A percentile compares a stretch with the other conserved stretches of the same genome.
Evolutionary conservation across 1,284 basidiomycete genomes (phyloP).

Genomic region (Cryptococcus depauperatus): DNA sequence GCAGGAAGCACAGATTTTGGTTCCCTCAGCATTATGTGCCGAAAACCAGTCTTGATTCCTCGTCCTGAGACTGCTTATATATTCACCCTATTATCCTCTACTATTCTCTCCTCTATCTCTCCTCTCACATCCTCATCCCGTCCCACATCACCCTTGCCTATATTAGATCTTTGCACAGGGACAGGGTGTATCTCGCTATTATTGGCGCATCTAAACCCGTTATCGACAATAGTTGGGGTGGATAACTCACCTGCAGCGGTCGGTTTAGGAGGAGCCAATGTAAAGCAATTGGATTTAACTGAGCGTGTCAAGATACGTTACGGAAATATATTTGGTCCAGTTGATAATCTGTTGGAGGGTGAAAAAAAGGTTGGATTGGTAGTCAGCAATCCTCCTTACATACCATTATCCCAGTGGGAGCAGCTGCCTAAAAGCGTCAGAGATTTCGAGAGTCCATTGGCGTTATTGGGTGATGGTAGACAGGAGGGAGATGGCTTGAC

Average conservation of each 20-base stretch:
- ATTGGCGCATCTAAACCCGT: constrained; percentile 52
- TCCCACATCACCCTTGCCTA: constrained; percentile 11
- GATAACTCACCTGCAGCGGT: constrained; percentile 66
- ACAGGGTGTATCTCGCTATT: constrained; percentile 80
- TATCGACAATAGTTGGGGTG: constrained; percentile 48
- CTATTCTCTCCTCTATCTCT: constrained; percentile 9
- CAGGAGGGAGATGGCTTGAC: constrained; percentile 53
- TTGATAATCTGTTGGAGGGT: constrained; percentile 3
- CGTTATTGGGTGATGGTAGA: constrained; percentile 62
- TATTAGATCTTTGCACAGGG: constrained; percentile 85
- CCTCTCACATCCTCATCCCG: constrained; percentile 10
- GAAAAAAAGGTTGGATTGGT: constrained; percentile 57
- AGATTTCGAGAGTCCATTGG: constrained; percentile 67
- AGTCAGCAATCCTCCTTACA: constrained; percentile 91
- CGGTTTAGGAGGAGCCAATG: constrained; percentile 63
- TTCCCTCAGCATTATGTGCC: constrained; percentile 59
- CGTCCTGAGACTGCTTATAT: constrained; percentile 79
- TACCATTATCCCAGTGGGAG: constrained; percentile 60
- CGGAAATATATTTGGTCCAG: constrained; percentile 11
- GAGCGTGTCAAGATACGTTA: constrained; percentile 13
- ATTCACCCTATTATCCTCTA: constrained; percentile 48
- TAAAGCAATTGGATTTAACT: constrained; percentile 22
- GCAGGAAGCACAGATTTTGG: constrained; percentile 82
- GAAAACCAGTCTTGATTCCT: constrained; percentile 76
- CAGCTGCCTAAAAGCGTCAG: constrained; percentile 59